Evolutionary conservation across 2,329 filamentous ascomycete genomes (phyloP).

Genomic region (Teratosphaeria gauchensis): DNA sequence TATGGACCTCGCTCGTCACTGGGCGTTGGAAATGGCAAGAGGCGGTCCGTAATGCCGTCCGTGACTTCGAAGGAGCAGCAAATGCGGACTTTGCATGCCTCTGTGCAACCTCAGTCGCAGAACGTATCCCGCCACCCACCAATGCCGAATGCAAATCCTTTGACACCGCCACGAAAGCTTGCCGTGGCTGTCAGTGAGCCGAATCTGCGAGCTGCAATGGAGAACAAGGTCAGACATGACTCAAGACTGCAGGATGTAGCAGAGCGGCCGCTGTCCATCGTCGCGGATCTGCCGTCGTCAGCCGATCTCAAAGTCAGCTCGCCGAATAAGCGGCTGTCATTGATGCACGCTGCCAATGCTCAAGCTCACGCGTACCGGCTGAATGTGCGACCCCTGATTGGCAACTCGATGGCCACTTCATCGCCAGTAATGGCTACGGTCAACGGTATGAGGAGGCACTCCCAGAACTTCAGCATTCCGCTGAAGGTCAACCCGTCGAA

Average conservation of each 20-base stretch:
- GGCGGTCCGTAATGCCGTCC: constrained; percentile 15
- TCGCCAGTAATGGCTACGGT: not conserved
- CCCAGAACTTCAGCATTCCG: constrained; percentile 19
- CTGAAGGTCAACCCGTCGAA: constrained; percentile 27
- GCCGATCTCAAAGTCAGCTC: constrained; percentile 4
- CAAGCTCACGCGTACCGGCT: not conserved
- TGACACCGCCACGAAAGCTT: constrained; percentile 3
- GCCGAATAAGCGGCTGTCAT: constrained; percentile 4
- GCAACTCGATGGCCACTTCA: not conserved
- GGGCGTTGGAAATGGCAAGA: constrained; percentile 6
- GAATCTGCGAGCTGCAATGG: constrained; percentile 2
- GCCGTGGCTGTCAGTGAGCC: constrained; percentile 7
- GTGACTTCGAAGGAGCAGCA: not conserved
- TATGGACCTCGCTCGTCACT: constrained; percentile 19
- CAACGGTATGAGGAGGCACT: not conserved
- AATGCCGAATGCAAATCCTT: not conserved
- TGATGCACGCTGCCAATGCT: constrained; percentile 1
- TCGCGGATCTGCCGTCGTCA: constrained; percentile 13
- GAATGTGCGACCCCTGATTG: not conserved
- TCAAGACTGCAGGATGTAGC: constrained; percentile 9
- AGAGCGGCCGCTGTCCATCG: constrained; percentile 10
- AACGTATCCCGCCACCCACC: not conserved
- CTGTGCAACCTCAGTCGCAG: not conserved
- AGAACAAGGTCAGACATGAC: constrained; percentile 7
- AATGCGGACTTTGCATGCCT: not conserved